A percentile compares a stretch with the other conserved stretches of the same genome.
Evolutionary conservation across 371 early-diverging fungal genomes (phyloP).

Genomic region (Apophysomyces trapeziformis): DNA sequence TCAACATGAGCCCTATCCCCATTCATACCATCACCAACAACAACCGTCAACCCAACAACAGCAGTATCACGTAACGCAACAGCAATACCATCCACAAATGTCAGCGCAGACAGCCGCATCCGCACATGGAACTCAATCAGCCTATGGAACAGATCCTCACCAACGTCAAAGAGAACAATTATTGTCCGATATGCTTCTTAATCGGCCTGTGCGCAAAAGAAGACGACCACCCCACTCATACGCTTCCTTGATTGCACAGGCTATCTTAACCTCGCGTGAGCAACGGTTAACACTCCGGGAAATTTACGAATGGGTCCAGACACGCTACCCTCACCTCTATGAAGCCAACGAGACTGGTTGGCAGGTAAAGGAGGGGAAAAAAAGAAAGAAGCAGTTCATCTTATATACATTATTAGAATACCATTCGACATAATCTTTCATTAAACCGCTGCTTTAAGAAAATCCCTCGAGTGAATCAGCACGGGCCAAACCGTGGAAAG

Average conservation of each 20-base stretch:
- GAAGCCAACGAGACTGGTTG: conserved; percentile 70
- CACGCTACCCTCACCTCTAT: conserved; percentile 67
- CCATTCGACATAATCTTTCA: conserved; percentile 81
- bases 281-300: conserved; percentile 67
- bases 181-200: conserved; percentile 17
- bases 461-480: conserved; percentile 62
- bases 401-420: conserved; percentile 47
- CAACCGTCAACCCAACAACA: conserved; percentile 4
- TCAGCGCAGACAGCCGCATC: background rate
- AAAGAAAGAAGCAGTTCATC: background rate
- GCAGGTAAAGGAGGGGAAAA: conserved; percentile 45
- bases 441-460: conserved; percentile 71
- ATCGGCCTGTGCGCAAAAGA: conserved; percentile 38
- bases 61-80: conserved; percentile 16
- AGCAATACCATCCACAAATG: conserved; percentile 4
- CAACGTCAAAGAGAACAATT: conserved; percentile 7
- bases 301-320: conserved; percentile 75
- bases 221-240: conserved; percentile 77
- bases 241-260: conserved; percentile 74
- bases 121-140: background rate
- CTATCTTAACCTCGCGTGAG: conserved; percentile 59
- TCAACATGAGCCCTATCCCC: conserved; percentile 16
- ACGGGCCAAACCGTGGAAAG: conserved; percentile 30
- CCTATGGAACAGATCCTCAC: background rate
- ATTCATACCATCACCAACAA: conserved; percentile 14